These are phyloP conservation scores for Dipteronia sinensis DNA, from an alignment of 345 rosid species.

Conservation along the genomic window DNA sequence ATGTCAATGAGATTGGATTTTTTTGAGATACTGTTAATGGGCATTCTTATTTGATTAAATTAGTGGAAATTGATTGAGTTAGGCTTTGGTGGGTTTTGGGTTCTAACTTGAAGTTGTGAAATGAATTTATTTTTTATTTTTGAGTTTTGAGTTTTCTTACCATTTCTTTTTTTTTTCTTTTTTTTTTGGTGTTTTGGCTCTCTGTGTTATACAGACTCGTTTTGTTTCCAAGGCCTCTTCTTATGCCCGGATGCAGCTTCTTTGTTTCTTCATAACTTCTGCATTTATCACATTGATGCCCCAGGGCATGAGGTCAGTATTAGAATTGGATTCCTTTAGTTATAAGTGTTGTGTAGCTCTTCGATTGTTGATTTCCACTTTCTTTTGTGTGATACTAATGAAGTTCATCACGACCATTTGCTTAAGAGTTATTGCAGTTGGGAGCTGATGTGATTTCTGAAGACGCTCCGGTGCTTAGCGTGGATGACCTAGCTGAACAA, in stretches of 20 bases:
- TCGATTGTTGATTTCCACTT: not conserved
- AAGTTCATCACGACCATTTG: constrained; percentile 31
- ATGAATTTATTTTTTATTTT: not conserved
- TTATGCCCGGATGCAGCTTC: constrained; percentile 57
- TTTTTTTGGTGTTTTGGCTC: not conserved
- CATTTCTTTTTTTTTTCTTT: no score
- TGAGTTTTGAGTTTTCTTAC: not conserved
- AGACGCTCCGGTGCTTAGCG: constrained; percentile 50
- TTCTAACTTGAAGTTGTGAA: not conserved
- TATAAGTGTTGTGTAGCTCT: not conserved
- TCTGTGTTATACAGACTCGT: constrained; percentile 35
- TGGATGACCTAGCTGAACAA: constrained; percentile 64
- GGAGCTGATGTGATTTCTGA: constrained; percentile 61
- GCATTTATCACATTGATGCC: constrained; percentile 68
- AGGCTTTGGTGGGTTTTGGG: not conserved
- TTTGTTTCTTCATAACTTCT: constrained; percentile 61
- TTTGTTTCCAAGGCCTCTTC: constrained; percentile 65
- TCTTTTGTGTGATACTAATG: constrained; percentile 25
- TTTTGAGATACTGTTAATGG: not conserved
- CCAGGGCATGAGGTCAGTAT: constrained; percentile 72
- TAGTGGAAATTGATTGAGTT: constrained; percentile 1
- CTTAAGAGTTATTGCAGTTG: constrained; percentile 61
- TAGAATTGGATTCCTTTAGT: constrained; percentile 2
- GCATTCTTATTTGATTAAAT: not conserved
- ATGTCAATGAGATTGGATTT: not conserved